Base-by-base conservation (phyloP, 176 grass and related monocot species). In the Metroxylon sagu region DNA sequence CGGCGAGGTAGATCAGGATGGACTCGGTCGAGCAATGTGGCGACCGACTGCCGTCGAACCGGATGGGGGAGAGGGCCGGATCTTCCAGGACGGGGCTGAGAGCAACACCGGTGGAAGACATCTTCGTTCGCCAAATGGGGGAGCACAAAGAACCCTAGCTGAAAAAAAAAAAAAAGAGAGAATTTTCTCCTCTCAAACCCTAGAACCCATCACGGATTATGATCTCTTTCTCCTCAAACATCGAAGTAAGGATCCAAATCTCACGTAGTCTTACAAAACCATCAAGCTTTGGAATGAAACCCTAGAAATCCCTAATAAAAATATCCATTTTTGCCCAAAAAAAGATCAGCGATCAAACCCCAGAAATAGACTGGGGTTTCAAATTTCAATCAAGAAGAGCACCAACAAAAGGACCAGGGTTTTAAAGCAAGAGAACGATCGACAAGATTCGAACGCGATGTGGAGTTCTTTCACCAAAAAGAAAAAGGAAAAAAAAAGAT, bases 1-100 rank as follows among this genome's bases (percentile, higher is more conserved):
- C 31, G 48, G 74, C 65, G 4, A 94, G 77, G 61, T 75, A 85
- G 48, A 94, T 94, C 5, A 82, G 53, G 66, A 94, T 94, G 4
- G 80, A 73, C 48, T 87, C 84, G 69, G 65, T 30, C 2, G 56
- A 48, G 52, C 77, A 86, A 61, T 80, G 82, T 2, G 48, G 56
- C 5, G 73, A 76, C 18, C 76, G 26, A 60, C 66, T 71, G 26
- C 77, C 77, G 0, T 70, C 63, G 2, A 87, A 79, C 55, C 68
- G 62, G 71, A 79, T 79, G 28, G 82, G 66, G 53, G 63, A 52
- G 56, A 76, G 55, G 16, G 61, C 26, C 17, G 69, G 39, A 17
- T 82, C 83, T 56, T 80, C 65, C 0, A 35, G 59, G 18, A 80
- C 19, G n/a, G 76, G 83, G 48, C 79, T 54, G 5, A 86, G 64